Percentiles rank a stretch among this genome's conserved stretches.
Evolutionary conservation across 306 rosid genomes (phyloP).

Genomic region (Fragaria nilgerrensis): DNA sequence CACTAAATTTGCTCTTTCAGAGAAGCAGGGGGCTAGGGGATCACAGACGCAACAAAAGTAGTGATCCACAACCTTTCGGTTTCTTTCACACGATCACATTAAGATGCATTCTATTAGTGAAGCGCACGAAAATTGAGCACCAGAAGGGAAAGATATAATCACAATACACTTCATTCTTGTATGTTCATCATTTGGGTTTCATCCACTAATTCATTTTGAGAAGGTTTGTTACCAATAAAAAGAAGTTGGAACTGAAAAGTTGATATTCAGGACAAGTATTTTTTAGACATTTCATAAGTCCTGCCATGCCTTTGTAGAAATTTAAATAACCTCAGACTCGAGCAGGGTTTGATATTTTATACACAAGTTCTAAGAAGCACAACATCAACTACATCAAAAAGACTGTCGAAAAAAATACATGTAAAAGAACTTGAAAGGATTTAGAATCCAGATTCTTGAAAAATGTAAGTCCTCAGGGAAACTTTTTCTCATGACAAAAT

Average conservation of each 20-base stretch:
- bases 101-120: constrained; percentile 7
- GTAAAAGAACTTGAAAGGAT: not conserved
- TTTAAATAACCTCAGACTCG: not conserved
- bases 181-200: not conserved
- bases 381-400: not conserved
- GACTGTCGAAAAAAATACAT: no score
- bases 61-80: no score
- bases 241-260: not conserved
- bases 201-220: not conserved
- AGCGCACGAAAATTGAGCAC: not conserved
- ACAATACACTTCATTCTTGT: not conserved
- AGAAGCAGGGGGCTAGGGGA: not conserved
- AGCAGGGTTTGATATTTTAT: not conserved
- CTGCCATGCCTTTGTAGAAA: no score
- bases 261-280: not conserved
- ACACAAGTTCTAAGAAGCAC: not conserved
- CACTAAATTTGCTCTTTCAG: constrained; percentile 37
- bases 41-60: not conserved
- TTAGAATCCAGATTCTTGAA: not conserved
- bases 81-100: not conserved
- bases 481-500: constrained; percentile 8
- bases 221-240: not conserved
- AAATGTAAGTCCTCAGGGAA: not conserved
- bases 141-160: not conserved
- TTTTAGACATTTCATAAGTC: not conserved